Evolutionary conservation across 2,329 filamentous ascomycete species (phyloP), one percentile per base, ranked within the genome.

Genomic region (Aspergillus sp.): DNA sequence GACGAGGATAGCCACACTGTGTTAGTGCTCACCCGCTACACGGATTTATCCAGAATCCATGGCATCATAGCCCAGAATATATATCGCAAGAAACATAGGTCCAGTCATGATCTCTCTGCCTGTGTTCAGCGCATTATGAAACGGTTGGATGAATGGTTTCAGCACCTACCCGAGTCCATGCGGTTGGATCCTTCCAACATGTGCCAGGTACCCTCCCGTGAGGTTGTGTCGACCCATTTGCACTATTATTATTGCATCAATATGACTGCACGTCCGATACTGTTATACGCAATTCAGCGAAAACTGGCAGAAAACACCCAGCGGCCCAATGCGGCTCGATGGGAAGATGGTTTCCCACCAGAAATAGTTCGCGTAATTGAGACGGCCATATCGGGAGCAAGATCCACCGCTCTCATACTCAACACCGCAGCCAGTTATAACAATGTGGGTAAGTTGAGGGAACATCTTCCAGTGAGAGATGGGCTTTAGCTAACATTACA

Each of bases 221-320:
- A 81, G 63, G 75, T 72, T 7, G 76, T 82, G 4, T 80, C 78
- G 1, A 78, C 77, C 3, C 76, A 80, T 48, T 64, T 81, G 20
- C 80, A 83, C 56, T 82, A 82, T 58, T 81, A 81, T 55, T 80
- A 81, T 43, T 83, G 81, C 60, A 76, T 83, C 59, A 81, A 82
- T 58, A 82, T 83, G 79, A 81, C 80, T 0, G 78, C 76, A 0
- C 69, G 81, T 4, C 81, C 81, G 1, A 64, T 83, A 19, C 69
- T 83, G 0, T 81, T 82, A 54, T 76, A 81, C 55, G 74, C 82
- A 2, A 77, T 81, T 6, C 77, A 80, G 61, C 72, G 73, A 41
- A 73, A 78, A 3, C 67, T 82, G 1, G 68, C 73, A 45, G 63
- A 66, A 19, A 66, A 68, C 4, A 50, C 65, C 3, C 57, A 57